These are phyloP conservation scores for Davidsoniella eucalypti DNA, from an alignment of 2,329 filamentous ascomycete genomes.

Conservation along the genomic window DNA sequence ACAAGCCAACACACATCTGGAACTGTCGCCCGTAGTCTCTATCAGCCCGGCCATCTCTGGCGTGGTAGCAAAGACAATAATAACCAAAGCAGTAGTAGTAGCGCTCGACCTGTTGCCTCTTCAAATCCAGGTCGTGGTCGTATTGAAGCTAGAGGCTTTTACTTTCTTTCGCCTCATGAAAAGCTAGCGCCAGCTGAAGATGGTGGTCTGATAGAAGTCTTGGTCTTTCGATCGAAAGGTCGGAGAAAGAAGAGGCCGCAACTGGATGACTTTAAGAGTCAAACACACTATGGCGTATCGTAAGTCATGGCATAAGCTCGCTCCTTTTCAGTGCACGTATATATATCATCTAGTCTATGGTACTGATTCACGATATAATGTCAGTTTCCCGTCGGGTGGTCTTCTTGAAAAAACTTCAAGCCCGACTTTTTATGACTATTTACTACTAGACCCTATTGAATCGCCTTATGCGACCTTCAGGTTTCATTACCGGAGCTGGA, in stretches of 20 bases:
- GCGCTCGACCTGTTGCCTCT: too few species aligned
- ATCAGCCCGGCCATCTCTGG: conserved; percentile 29
- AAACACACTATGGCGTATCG: conserved; percentile 36
- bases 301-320: conserved; percentile 21
- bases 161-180: conserved; percentile 26
- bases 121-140: conserved; percentile 19
- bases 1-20: conserved; percentile 21
- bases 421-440: conserved; percentile 34
- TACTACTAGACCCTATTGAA: conserved; percentile 33
- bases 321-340: not conserved
- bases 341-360: not conserved
- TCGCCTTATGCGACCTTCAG: conserved; percentile 35
- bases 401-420: conserved; percentile 34
- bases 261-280: conserved; percentile 27
- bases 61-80: conserved; percentile 23
- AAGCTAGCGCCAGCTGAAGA: conserved; percentile 29
- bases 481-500: conserved; percentile 40
- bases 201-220: conserved; percentile 38
- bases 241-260: conserved; percentile 27
- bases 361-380: conserved; percentile 10
- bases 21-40: conserved; percentile 30
- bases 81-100: not conserved
- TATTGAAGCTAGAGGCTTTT: conserved; percentile 33
- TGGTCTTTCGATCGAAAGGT: conserved; percentile 34
- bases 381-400: conserved; percentile 35